Evolutionary conservation across 1,284 basidiomycete genomes (phyloP), one percentile per base, ranked within the genome.

Genomic region (Ustilago esculenta): DNA sequence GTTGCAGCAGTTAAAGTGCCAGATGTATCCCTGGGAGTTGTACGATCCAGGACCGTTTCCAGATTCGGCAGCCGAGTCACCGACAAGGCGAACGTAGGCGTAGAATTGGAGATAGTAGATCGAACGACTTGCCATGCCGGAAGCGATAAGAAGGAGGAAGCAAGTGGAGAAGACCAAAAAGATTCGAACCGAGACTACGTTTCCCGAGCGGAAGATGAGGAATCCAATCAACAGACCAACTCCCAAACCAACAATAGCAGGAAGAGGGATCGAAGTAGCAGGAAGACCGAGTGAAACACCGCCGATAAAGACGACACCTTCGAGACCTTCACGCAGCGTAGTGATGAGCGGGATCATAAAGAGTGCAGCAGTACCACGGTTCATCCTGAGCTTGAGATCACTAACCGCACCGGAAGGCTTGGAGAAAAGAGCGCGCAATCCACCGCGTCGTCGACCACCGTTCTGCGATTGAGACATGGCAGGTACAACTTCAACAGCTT

Each of bases 1-100:
- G 73, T 88, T 91, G 47, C 88, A 94, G 69, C 92, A 91, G 82
- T 94, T 94, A 83, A 88, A 86, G 81, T 80, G 77, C 68, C 74
- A 80, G 29, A 80, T 56, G 60, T 79, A 79, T 29, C 64, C 70
- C 7, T 46, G 52, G 10, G 70, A 51, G 33, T 79, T 53, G 71
- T 75, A 80, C n/a, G 49, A 57, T 2, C 76, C 79, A 2, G 76
- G 72, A 15, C 79, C 78, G 27, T 61, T 42, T 11, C 79, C 76
- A 0, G 50, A 50, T 43, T 81, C 79, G 14, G 79, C 76, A 3
- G 73, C 79, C 1, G 46, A 53, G 35, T 75, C 79, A 11, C 79
- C 79, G 15, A 81, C 79, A 1, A 67, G 48, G 27, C 57, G 47
- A 18, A 73, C 72, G 33, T 79, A 81, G 8, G 55, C 12, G 73